Base-by-base conservation (phyloP, 495 filamentous ascomycete species). In the Talaromyces proteolyticus region DNA sequence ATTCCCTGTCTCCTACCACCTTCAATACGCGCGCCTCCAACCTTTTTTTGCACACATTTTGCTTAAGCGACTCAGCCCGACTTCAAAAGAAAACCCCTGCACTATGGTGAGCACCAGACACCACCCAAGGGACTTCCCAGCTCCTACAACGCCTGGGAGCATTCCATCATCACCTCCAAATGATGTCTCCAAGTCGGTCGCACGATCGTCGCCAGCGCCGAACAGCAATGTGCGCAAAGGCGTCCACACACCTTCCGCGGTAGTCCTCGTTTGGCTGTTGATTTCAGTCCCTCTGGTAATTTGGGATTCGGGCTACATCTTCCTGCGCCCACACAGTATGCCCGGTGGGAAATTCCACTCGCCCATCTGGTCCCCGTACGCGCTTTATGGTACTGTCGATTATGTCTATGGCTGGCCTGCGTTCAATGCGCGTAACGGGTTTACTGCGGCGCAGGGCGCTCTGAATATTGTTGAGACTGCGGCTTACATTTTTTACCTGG, bases 271-370 rank as follows among this genome's bases (percentile, higher is more conserved):
- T 55, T 96, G 90, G 90, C 77, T 96, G 20, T 55, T 77, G 42
- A 24, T 91, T 46, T 91, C 89, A n/a, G 68, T 92, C 3, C 89
- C 91, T 3, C 71, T 91, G 48, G 86, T 92, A n/a, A 54, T 75
- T 40, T 94, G 91, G 91, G 92, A 96, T 70, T 75, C 81, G 6
- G 72, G 72, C 42, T 96, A 94, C 70, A 81, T 95, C 36, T 67
- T 95, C 24, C 67, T 91, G 39, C 88, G 92, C 17, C 92, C 92
- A 24, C 78, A 83, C 66, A 84, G 79, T 42, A 94, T 97, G 89
- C 80, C 85, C 0, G 88, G 88, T 50, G 89, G 90, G 5, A 64
- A 67, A 29, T 67, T 87, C 41, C 88, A 95, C 65, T 80, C 74
- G 55, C 86, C 87, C 5, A 56, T 96, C 44, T 96, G 80, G 79